Evolutionary conservation across 2,329 filamentous ascomycete species (phyloP).

Genomic region (Iodosphaeria phyllophila): DNA sequence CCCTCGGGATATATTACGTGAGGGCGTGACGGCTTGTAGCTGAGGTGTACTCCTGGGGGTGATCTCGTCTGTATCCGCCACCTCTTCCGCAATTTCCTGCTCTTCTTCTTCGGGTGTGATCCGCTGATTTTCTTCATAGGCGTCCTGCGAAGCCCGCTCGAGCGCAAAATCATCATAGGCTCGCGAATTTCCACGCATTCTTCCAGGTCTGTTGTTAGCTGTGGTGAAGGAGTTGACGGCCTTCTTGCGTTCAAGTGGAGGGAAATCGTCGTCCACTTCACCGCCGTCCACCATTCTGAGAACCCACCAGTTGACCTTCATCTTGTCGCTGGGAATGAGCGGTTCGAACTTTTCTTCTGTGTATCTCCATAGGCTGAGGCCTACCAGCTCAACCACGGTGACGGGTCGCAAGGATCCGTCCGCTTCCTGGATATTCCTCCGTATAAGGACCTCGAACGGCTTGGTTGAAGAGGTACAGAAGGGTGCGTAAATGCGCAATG

Average conservation of each 20-base stretch:
- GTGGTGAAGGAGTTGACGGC: slow-evolving; percentile 64
- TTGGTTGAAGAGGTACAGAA: slow-evolving; percentile 46
- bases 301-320: slow-evolving; percentile 68
- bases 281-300: slow-evolving; percentile 71
- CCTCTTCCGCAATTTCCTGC: slow-evolving; percentile 23
- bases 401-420: slow-evolving; percentile 42
- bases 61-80: slow-evolving; percentile 19
- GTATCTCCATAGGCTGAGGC: slow-evolving; percentile 60
- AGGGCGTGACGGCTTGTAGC: slow-evolving; percentile 17
- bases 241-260: slow-evolving; percentile 55
- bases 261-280: slow-evolving; percentile 73
- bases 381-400: slow-evolving; percentile 66
- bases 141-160: slow-evolving; percentile 49
- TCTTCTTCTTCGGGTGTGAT: slow-evolving; percentile 48
- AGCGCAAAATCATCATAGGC: slow-evolving; percentile 72
- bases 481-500: slow-evolving; percentile 59
- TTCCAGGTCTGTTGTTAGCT: slow-evolving; percentile 51
- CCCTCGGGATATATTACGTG: too few species aligned
- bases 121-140: slow-evolving; percentile 50
- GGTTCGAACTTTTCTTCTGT: slow-evolving; percentile 60
- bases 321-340: slow-evolving; percentile 40
- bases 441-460: slow-evolving; percentile 53
- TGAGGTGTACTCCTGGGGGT: slow-evolving; percentile 31
- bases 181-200: slow-evolving; percentile 50
- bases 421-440: slow-evolving; percentile 49